Evolutionary conservation across 768 basidiomycete genomes (phyloP).

Genomic region (Pleurotus platypus): DNA sequence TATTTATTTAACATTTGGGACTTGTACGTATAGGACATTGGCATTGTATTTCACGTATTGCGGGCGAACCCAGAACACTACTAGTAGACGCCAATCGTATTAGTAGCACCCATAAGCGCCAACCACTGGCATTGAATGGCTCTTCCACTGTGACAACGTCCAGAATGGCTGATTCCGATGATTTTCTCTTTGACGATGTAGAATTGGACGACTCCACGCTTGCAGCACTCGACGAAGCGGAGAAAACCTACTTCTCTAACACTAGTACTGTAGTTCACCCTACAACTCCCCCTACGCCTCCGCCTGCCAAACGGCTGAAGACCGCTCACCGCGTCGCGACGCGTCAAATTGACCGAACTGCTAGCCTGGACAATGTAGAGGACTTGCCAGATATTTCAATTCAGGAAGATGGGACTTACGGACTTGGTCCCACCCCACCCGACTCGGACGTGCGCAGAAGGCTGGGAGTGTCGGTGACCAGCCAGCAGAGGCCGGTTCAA

Average conservation of each 20-base stretch:
- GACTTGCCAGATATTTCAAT: conserved; percentile 63
- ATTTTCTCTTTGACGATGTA: conserved; percentile 62
- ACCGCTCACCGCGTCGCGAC: conserved; percentile 25
- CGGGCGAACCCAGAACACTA: no score
- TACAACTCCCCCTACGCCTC: conserved; percentile 22
- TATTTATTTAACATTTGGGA: no score
- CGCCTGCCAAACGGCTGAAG: conserved; percentile 53
- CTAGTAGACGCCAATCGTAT: no score
- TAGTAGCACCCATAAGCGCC: no score
- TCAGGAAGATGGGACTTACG: conserved; percentile 56
- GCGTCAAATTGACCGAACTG: not conserved
- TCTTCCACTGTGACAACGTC: not conserved
- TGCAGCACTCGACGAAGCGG: conserved; percentile 59
- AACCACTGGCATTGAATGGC: no score
- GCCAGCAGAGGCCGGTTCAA: no score
- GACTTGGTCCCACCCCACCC: conserved; percentile 23
- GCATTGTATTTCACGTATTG: no score
- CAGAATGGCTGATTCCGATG: conserved; percentile 64
- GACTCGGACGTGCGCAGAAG: conserved; percentile 9
- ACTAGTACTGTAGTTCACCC: conserved; percentile 13
- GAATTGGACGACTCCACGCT: conserved; percentile 60
- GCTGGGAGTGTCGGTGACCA: no score
- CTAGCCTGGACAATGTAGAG: conserved; percentile 38
- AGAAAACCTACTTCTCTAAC: conserved; percentile 34
- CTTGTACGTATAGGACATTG: no score